A percentile compares a stretch with the other conserved stretches of the same genome.
Evolutionary conservation across 23 red algal species (phyloP).

Genomic region (Gracilaria gracilis): DNA sequence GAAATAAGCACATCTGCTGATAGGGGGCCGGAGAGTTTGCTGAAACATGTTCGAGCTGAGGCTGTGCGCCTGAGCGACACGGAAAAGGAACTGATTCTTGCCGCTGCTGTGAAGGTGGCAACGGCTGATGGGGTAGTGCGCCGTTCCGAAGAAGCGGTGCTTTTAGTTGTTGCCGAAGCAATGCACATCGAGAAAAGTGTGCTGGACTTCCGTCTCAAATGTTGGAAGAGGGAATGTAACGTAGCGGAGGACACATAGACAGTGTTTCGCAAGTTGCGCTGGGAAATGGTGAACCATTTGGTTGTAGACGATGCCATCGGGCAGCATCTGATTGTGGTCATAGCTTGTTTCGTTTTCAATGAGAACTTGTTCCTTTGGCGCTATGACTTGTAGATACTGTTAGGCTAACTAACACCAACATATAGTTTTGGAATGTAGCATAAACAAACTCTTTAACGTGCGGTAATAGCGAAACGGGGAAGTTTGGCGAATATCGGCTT

Average conservation of each 20-base stretch:
- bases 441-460: too few species aligned
- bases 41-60: neutral
- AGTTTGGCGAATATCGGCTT: too few species aligned
- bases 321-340: too few species aligned
- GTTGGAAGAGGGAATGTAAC: neutral
- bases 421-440: too few species aligned
- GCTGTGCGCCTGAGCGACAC: neutral
- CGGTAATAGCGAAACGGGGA: too few species aligned
- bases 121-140: neutral
- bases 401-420: too few species aligned
- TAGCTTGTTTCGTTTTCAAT: too few species aligned
- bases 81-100: conserved; percentile 37
- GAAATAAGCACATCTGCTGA: neutral
- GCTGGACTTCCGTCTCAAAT: conserved; percentile 13
- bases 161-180: neutral
- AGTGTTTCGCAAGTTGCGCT: neutral
- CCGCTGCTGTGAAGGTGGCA: conserved; percentile 34
- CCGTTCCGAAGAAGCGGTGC: neutral
- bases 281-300: too few species aligned
- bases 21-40: neutral
- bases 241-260: neutral
- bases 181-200: conserved; percentile 10
- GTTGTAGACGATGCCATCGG: too few species aligned
- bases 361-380: too few species aligned
- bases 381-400: too few species aligned